Evolutionary conservation across 1,284 basidiomycete genomes (phyloP), one percentile per base, ranked within the genome.

Genomic region (Cryptococcus amylolentus): DNA sequence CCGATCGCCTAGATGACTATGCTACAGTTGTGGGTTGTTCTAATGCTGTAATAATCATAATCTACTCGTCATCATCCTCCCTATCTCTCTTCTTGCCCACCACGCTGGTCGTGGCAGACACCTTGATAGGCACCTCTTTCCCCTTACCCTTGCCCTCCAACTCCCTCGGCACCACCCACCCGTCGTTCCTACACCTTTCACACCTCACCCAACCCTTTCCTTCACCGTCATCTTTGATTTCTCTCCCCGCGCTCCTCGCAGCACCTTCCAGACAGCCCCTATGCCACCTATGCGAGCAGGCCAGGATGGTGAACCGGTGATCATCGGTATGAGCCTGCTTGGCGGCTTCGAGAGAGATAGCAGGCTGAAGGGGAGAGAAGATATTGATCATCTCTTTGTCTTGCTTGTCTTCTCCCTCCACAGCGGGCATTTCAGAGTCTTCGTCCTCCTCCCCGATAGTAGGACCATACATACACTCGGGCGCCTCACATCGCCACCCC

Each of bases 401-500:
- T 13, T 39, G 49, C 6, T 54, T 43, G 28, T 57, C 58, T 13
- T 60, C 23, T 38, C 5, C 37, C 16, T 14, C 37, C 7, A 49
- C 42, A 37, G 60, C 62, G 7, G 51, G 48, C 23, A 53, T 58
- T 39, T 55, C 51, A 23, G 58, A 57, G 14, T 62, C 57, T 49
- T 60, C 60, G 26, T 60, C 65, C 23, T 61, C 58, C 9, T 62
- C 61, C 1, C 58, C 51, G 2, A 57, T 52, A 0, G 64, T 52
- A 1, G 68, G 68, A 0, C 67, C 70, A 13, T 67, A 51, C 4
- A 57, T 54, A 54, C 73, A 75, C 51, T 68, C 67, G 20, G 65
- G 58, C 1, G 68, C 69, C 56, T 75, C 71, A 50, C 73, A 75
- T 26, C 72, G 61, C 72, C 72, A 73, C n/a, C 73, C 73, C 4